Conservation (phyloP, 2,329 filamentous ascomycete genomes). For the Karstenula rhodostoma region DNA sequence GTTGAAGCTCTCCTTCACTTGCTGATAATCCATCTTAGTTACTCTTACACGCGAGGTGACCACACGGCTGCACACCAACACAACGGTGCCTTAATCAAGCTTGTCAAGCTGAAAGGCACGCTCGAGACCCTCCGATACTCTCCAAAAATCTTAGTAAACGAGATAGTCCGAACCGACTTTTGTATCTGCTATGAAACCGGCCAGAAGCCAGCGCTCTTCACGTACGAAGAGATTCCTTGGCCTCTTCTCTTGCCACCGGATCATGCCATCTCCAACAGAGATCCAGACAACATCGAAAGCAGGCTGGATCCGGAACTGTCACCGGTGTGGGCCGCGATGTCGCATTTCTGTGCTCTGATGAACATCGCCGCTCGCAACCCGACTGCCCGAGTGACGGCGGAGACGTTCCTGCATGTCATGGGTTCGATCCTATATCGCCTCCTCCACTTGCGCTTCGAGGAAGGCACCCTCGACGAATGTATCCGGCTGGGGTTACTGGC, state of each 20-base stretch:
- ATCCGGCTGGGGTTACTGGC: neutral
- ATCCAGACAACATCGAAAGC: neutral
- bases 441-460: neutral
- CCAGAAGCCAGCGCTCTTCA: neutral
- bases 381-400: neutral
- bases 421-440: neutral
- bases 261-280: neutral
- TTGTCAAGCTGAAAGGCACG: neutral
- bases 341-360: neutral
- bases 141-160: neutral
- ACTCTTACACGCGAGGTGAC: conserved; percentile 2
- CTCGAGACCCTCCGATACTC: neutral
- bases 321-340: neutral
- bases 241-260: neutral
- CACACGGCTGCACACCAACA: conserved; percentile 4
- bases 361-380: neutral
- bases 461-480: neutral
- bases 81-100: conserved; percentile 5
- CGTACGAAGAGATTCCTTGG: conserved; percentile 3
- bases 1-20: neutral
- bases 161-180: conserved; percentile 8
- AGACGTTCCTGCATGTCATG: conserved; percentile 1
- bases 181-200: conserved; percentile 8
- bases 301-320: neutral
- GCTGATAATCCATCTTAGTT: neutral